Evolutionary conservation across 176 grass and related monocot species (phyloP).

Genomic region (Poa annua): DNA sequence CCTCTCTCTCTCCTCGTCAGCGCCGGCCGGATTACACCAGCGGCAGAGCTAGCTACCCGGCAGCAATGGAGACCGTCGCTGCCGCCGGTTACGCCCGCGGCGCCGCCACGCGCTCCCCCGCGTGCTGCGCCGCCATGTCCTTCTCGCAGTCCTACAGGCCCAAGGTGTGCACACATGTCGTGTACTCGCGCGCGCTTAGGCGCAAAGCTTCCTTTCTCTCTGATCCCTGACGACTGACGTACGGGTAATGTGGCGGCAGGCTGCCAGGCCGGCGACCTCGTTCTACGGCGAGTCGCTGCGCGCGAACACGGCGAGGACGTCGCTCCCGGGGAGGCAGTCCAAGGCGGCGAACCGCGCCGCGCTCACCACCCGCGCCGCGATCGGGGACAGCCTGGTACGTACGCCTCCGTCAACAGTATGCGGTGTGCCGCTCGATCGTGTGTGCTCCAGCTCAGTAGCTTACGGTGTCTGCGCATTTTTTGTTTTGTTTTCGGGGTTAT

Average conservation of each 20-base stretch:
- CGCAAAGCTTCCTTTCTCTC: background rate
- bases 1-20: background rate
- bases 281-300: slow-evolving; percentile 73
- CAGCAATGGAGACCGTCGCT: slow-evolving; percentile 78
- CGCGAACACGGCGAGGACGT: slow-evolving; percentile 43
- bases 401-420: too few species aligned
- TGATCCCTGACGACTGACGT: background rate
- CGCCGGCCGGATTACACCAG: background rate
- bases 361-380: slow-evolving; percentile 71
- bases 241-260: slow-evolving; percentile 9
- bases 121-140: slow-evolving; percentile 61
- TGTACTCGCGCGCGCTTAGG: background rate
- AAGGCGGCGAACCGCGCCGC: slow-evolving; percentile 51
- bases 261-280: slow-evolving; percentile 49
- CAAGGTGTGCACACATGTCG: slow-evolving; percentile 38
- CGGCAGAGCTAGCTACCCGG: background rate
- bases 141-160: slow-evolving; percentile 61
- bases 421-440: background rate
- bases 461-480: background rate
- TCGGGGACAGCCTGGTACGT: slow-evolving; percentile 81
- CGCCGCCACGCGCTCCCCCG: slow-evolving; percentile 50
- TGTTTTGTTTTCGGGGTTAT: background rate
- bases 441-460: background rate
- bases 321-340: slow-evolving; percentile 45
- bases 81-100: slow-evolving; percentile 61